These are phyloP conservation scores for Microbotryum scabiosae DNA, from an alignment of 1,284 basidiomycete genomes.

Conservation along the genomic window DNA sequence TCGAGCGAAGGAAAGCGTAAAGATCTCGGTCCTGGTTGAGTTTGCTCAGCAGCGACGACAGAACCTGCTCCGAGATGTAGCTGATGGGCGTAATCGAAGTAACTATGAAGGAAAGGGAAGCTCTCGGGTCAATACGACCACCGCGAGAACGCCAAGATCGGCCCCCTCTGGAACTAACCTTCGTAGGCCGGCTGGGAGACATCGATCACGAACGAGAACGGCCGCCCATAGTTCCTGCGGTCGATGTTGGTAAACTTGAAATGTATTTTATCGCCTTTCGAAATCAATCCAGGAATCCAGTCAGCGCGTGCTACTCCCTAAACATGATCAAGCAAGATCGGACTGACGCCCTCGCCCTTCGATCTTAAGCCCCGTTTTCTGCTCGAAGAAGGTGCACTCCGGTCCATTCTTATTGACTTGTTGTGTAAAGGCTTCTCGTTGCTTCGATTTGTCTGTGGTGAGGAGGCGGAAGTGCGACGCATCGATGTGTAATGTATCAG, in stretches of 20 bases:
- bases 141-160: neutral
- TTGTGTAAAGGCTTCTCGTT: slow-evolving; percentile 20
- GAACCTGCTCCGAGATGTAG: neutral
- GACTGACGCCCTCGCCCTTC: slow-evolving; percentile 28
- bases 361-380: slow-evolving; percentile 32
- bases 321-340: neutral
- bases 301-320: neutral
- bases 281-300: neutral
- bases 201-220: slow-evolving; percentile 34
- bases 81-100: no score
- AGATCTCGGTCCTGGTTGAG: slow-evolving; percentile 32
- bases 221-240: slow-evolving; percentile 26
- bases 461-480: neutral
- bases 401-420: slow-evolving; percentile 32
- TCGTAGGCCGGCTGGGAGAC: slow-evolving; percentile 26
- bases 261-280: slow-evolving; percentile 29
- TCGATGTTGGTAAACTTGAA: slow-evolving; percentile 35
- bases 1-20: slow-evolving; percentile 32
- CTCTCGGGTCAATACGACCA: neutral
- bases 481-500: neutral
- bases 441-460: slow-evolving; percentile 24
- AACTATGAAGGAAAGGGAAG: no score
- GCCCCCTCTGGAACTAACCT: slow-evolving; percentile 1
- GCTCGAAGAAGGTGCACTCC: slow-evolving; percentile 34
- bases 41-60: slow-evolving; percentile 14